Percentiles rank a stretch among this genome's conserved stretches.
Evolutionary conservation across 148 eudicot genomes (phyloP).

Genomic region (Linanthus parryae): DNA sequence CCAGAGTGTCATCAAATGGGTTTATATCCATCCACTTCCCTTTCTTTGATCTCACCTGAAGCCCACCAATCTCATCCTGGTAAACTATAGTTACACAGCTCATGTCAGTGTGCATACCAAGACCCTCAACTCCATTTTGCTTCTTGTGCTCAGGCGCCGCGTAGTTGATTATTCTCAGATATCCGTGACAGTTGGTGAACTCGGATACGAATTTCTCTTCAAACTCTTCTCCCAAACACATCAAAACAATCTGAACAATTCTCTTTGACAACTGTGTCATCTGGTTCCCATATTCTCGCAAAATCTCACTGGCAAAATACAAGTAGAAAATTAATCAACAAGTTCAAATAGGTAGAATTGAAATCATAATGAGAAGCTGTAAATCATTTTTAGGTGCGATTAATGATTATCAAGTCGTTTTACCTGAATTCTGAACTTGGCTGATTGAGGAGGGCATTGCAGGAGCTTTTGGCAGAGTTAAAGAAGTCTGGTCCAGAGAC

Average conservation of each 20-base stretch:
- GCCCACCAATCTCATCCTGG: constrained; percentile 65
- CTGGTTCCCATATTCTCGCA: constrained; percentile 49
- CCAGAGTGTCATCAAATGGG: constrained; percentile 45
- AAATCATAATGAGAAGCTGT: neutral
- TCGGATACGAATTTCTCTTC: constrained; percentile 38
- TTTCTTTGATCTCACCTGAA: constrained; percentile 68
- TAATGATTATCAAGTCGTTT: neutral
- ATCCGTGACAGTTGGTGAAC: constrained; percentile 53
- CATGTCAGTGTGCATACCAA: constrained; percentile 81
- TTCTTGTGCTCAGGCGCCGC: constrained; percentile 23
- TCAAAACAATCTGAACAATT: constrained; percentile 36
- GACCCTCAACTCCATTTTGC: constrained; percentile 61
- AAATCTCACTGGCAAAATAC: constrained; percentile 34
- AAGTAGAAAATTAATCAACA: neutral
- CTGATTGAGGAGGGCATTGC: constrained; percentile 28
- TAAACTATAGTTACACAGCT: constrained; percentile 60
- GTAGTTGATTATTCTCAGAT: constrained; percentile 64
- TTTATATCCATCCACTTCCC: constrained; percentile 61
- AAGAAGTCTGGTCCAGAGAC: constrained; percentile 63
- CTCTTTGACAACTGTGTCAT: constrained; percentile 44
- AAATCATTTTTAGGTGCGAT: neutral
- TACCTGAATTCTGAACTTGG: constrained; percentile 57
- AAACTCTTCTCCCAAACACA: constrained; percentile 42
- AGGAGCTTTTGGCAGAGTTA: constrained; percentile 58
- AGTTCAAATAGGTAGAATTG: neutral